Evolutionary conservation across 2,329 filamentous ascomycete species (phyloP), one percentile per base, ranked within the genome.

Genomic region (Cladosporium oxysporum): DNA sequence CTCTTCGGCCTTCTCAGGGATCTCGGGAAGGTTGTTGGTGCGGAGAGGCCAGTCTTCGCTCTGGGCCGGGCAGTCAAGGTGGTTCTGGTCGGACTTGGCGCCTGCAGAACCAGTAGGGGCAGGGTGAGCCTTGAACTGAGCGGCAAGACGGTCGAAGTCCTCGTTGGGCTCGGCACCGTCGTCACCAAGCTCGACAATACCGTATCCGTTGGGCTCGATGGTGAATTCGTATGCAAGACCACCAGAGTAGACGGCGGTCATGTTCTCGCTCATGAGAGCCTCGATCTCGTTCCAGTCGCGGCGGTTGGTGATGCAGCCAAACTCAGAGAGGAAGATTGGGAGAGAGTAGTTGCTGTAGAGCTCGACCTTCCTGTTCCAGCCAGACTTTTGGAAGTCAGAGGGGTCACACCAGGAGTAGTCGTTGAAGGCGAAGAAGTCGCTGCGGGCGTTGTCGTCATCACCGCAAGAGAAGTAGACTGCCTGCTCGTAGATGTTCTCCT

Each of bases 221-320:
- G 91, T 90, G 83, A 97, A 98, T 80, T 98, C 93, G 82, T 97
- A 98, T 77, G 96, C 91, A 41, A 98, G 86, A 79, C 94, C 94
- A 74, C 94, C 94, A 33, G 93, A 97, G 86, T 97, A 98, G 72
- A 97, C 93, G 29, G 78, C 73, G 6, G 90, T 92, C 94, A 98
- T 98, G 68, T 96, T 79, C 18, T 79, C 80, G 79, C 82, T 87
- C 89, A 97, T 97, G 64, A 98, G 84, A 49, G 93, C 85, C 57
- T 79, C 80, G 63, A 98, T 81, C 81, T 97, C 94, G 67, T 88
- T 84, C 76, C 96, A 98, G 75, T 90, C 83, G 72, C 94, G 93
- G 65, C 82, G 87, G 83, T 91, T 93, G 76, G 86, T 90, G 80
- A 87, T 89, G 84, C 94, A 98, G 69, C 94, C 94, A 76, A 91